Conservation (phyloP, 768 basidiomycete genomes). For the Leccinum sublutescens region DNA sequence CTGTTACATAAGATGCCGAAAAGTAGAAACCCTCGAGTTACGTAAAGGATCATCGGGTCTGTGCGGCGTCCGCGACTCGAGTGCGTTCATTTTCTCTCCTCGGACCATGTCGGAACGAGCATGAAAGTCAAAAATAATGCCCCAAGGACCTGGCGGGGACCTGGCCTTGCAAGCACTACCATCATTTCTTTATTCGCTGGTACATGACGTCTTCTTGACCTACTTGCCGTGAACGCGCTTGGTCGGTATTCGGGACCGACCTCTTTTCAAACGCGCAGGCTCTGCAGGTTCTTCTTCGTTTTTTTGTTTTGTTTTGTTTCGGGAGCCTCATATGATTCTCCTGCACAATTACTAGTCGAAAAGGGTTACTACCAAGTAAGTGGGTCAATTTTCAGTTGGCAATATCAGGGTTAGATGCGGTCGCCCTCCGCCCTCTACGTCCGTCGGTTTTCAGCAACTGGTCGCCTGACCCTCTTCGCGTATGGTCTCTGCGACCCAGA, state of each 20-base stretch:
- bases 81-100: slow-evolving; percentile 6
- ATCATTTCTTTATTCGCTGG: background rate
- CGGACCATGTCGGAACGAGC: background rate
- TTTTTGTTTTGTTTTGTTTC: background rate
- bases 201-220: no score
- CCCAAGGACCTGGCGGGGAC: no score
- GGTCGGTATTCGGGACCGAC: no score
- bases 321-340: background rate
- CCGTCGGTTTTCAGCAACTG: background rate
- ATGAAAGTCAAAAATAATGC: background rate
- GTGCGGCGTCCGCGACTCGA: slow-evolving; percentile 2
- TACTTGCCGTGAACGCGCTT: no score
- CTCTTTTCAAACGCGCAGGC: slow-evolving; percentile 2
- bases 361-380: background rate
- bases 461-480: background rate
- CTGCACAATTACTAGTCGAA: background rate
- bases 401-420: background rate
- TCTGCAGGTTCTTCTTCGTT: background rate
- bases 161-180: background rate
- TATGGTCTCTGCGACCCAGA: background rate
- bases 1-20: background rate
- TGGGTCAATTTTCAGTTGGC: background rate
- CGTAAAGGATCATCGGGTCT: background rate
- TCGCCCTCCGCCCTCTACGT: background rate
- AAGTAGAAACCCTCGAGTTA: background rate